Percentiles rank a stretch among this genome's conserved stretches.
Evolutionary conservation across 2,329 filamentous ascomycete species (phyloP).

Genomic region (Pyrenochaeta sp.): DNA sequence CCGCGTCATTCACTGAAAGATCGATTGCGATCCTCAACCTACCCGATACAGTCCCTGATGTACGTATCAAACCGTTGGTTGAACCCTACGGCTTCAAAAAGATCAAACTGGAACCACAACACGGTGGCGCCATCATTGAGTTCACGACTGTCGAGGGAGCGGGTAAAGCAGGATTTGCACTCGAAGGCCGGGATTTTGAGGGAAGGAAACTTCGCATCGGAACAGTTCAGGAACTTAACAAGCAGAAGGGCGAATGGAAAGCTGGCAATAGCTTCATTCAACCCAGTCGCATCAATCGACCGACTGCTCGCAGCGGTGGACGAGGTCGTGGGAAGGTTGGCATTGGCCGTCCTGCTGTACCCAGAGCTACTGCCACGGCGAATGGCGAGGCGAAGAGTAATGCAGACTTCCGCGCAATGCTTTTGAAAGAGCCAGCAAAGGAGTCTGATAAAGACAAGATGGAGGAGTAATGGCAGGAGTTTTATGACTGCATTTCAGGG

Average conservation of each 20-base stretch:
- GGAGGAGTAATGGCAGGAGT: conserved; percentile 32
- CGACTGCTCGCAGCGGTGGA: conserved; percentile 35
- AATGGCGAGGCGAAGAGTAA: conserved; percentile 60
- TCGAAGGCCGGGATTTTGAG: conserved; percentile 50
- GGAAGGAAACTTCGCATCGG: conserved; percentile 56
- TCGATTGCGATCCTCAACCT: conserved; percentile 85
- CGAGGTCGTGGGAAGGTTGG: conserved; percentile 39
- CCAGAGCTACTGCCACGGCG: conserved; percentile 18
- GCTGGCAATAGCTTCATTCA: conserved; percentile 46
- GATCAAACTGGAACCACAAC: conserved; percentile 79
- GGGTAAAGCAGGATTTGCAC: conserved; percentile 70
- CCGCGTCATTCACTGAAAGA: conserved; percentile 59
- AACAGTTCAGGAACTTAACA: conserved; percentile 59
- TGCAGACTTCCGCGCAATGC: conserved; percentile 65
- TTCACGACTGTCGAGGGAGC: conserved; percentile 74
- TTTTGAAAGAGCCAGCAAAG: conserved; percentile 50
- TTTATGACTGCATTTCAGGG: conserved; percentile 22
- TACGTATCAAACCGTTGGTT: conserved; percentile 77
- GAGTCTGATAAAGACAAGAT: conserved; percentile 29
- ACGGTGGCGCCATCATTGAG: conserved; percentile 87
- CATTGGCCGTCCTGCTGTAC: conserved; percentile 38
- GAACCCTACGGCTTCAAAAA: conserved; percentile 79
- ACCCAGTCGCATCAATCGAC: conserved; percentile 37
- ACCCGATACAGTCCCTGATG: conserved; percentile 91
- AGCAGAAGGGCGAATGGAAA: conserved; percentile 50